Percentiles rank a stretch among this genome's conserved stretches.
Conservation (phyloP, 2,329 filamentous ascomycete species). For the Phaeosphaeriaceae sp. region DNA sequence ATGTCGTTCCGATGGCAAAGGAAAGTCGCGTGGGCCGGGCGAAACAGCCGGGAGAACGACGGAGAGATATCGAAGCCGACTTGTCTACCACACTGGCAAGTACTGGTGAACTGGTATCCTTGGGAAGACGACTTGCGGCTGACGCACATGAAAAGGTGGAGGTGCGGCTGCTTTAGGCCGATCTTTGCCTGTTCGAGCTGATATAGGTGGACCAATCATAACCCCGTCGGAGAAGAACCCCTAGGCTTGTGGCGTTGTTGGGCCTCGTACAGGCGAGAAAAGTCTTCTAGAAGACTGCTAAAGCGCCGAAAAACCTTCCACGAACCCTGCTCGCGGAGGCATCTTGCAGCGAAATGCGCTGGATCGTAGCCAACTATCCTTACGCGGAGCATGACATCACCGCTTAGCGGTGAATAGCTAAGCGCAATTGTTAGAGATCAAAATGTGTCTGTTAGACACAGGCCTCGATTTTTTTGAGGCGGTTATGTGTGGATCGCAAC, state of each 20-base stretch:
- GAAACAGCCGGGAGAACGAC: slow-evolving; percentile 13
- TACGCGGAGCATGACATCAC: neutral
- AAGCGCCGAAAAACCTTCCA: slow-evolving; percentile 1
- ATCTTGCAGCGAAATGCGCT: neutral
- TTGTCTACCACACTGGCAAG: slow-evolving; percentile 9
- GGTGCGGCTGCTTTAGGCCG: slow-evolving; percentile 36
- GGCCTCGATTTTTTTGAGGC: neutral
- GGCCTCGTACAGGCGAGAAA: neutral
- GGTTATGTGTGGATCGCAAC: neutral
- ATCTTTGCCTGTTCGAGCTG: slow-evolving; percentile 24
- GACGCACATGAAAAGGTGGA: slow-evolving; percentile 38
- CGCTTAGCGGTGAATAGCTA: neutral
- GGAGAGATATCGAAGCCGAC: slow-evolving; percentile 16
- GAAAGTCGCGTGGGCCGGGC: slow-evolving; percentile 12
- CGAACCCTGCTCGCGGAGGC: neutral
- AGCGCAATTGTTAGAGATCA: neutral
- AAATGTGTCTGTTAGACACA: neutral
- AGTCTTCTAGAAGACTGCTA: neutral
- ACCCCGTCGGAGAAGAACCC: neutral
- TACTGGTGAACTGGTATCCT: slow-evolving; percentile 18
- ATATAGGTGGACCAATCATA: slow-evolving; percentile 16
- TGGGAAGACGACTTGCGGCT: slow-evolving; percentile 25
- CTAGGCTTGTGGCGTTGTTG: slow-evolving; percentile 7
- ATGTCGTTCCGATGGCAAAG: slow-evolving; percentile 9
- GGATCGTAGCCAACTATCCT: neutral